phyloP scores from a whole-genome alignment of 163 green algal genomes.

The Scenedesmus sp. region DNA sequence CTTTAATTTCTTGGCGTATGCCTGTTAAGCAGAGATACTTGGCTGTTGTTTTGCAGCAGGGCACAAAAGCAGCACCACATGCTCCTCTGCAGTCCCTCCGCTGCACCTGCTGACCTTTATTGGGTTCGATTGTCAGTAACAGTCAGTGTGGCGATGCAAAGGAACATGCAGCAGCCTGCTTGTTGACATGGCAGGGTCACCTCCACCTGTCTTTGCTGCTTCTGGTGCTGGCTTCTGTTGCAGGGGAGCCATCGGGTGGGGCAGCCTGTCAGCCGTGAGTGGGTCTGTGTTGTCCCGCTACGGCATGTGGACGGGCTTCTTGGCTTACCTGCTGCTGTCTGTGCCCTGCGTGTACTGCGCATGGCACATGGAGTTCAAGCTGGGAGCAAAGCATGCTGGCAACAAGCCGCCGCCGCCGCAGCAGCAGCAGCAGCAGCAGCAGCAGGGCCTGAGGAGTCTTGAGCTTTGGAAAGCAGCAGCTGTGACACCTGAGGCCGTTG shows the following conservation, averaged over 20 bases:
- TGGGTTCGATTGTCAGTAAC: no score
- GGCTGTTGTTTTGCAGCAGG: no score
- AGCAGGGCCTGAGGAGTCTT: background rate
- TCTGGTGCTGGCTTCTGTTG: background rate
- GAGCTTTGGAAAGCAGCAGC: constrained; percentile 8
- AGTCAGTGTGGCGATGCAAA: no score
- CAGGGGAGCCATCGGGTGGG: constrained; percentile 65
- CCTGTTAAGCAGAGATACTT: no score
- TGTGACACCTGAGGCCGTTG: background rate
- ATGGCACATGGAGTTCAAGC: constrained; percentile 58
- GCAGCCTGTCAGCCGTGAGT: constrained; percentile 54
- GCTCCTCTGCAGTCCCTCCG: no score
- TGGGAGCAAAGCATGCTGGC: background rate
- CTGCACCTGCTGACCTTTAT: no score
- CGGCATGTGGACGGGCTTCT: constrained; percentile 60
- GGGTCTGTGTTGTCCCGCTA: constrained; percentile 54
- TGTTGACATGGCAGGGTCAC: no score
- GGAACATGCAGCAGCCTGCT: background rate
- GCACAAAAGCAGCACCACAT: no score
- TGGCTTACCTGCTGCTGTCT: constrained; percentile 50
- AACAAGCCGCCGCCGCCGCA: constrained; percentile 29
- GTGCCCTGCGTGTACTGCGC: constrained; percentile 56
- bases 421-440: constrained; percentile 45
- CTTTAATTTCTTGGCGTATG: no score
- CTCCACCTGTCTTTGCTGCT: background rate